Base-by-base conservation (phyloP, 1,284 basidiomycete genomes). In the Cutaneotrichosporon mucoides region DNA sequence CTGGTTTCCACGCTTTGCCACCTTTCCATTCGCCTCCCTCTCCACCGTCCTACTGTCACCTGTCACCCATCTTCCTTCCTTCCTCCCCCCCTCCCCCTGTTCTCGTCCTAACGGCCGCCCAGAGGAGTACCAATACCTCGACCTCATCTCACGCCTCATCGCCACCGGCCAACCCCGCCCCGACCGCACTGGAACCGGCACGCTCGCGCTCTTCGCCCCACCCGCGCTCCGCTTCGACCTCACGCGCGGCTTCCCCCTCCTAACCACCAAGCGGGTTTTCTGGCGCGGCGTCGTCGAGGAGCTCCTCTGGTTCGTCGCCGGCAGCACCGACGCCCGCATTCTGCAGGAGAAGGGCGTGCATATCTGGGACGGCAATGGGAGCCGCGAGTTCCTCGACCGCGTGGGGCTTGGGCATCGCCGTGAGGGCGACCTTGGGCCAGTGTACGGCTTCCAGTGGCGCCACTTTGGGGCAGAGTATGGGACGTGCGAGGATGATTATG, bases 391-490 rank as follows among this genome's bases (percentile, higher is more conserved):
- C 69, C 79, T 99, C 41, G 90, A 93, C 69, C 84, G 84, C 59
- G 82, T 92, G 15, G 94, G 95, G 0, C 79, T 99, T 15, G 82
- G 82, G 0, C 87, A 95, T 70, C 82, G 93, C n/a, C 80, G 89
- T 2, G 88, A 92, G 72, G 96, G 95, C 6, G 95, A 98, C 75
- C 79, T 99, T 1, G 95, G 95, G 0, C 95, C 96, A 0, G 92
- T 99, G 2, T 99, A 99, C 74, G 95, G 95, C 0, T 99, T 99
- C 76, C 95, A 99, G 72, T 99, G 96, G 95, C 83, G 95, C 56
- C 94, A 98, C 76, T 99, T 98, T 77, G 95, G 96, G 1, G 95
- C 95, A 0, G 79, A 85, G 65, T 99, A 99, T 72, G 81, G 81
- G 16, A 87, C 90, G 64, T 90, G 88, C 66, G 89, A 94, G 47